Evolutionary conservation across 2,329 filamentous ascomycete genomes (phyloP), one percentile per base, ranked within the genome.

Genomic region (Pseudocercospora crystallina): DNA sequence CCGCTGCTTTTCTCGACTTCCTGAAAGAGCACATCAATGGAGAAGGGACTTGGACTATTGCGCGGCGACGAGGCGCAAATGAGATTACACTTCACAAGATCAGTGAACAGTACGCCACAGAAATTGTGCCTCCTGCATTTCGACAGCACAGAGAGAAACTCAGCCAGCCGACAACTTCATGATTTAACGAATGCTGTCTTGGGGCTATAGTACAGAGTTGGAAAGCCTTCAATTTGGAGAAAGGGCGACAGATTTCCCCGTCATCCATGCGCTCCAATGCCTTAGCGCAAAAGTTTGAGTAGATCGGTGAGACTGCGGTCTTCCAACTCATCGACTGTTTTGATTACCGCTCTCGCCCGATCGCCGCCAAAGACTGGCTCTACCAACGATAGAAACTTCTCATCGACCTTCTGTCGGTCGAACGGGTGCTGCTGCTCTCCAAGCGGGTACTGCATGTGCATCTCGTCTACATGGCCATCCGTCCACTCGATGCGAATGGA

Each of bases 41-140:
- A 13, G 86, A 89, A 34, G 90, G 89, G 0, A 84, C 95, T 2
- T 97, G 90, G 87, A 82, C 85, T 54, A 89, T 99, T 63, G 76
- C 82, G 42, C 81, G 89, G 51, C 74, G 70, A 47, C 81, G 86
- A 46, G 56, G 57, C 8, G 80, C 81, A 34, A 80, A 81, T 0
- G 76, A 80, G 5, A 87, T 97, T 53, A 87, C 94, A 61, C 80
- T 95, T 1, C 86, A 81, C 69, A 84, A 81, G 64, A 73, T 90
- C 38, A 53, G 42, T n/a, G 56, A 59, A 8, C 32, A 56, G 14
- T 50, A 56, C 31, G 47, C 49, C 35, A 30, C 8, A 14, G 53
- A 59, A 13, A 56, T 59, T 14, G 53, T 59, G 14, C 38, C 43
- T 8, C 36, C 35, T 1, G 38, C 14, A 4, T 59, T 59, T 20